A percentile compares a stretch with the other conserved stretches of the same genome.
Conservation (phyloP, 768 basidiomycete species). For the Russula virescens region DNA sequence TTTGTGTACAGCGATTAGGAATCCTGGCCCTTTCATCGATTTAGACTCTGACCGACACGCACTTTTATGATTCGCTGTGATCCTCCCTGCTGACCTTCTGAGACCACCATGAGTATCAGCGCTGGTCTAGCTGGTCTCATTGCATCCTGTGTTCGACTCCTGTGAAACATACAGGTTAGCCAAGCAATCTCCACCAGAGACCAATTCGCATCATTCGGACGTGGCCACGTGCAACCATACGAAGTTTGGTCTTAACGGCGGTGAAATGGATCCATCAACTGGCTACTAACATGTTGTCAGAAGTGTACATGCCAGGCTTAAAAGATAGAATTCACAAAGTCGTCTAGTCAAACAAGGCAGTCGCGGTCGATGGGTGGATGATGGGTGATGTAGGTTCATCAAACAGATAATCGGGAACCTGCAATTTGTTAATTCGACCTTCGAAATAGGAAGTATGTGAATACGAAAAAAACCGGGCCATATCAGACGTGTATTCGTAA, state of each 20-base stretch:
- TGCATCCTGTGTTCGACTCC: too few relatives aligned
- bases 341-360: slow-evolving; percentile 8
- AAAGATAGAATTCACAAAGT: slow-evolving; percentile 2
- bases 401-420: slow-evolving; percentile 15
- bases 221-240: background rate
- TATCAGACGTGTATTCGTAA: background rate
- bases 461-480: background rate
- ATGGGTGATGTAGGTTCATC: background rate
- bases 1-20: too few relatives aligned
- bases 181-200: too few relatives aligned
- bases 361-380: slow-evolving; percentile 4
- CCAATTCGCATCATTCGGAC: background rate
- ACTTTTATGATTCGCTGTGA: too few relatives aligned
- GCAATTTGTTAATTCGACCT: slow-evolving; percentile 1
- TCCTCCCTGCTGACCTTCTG: too few relatives aligned
- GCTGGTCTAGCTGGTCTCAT: too few relatives aligned
- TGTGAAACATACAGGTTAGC: too few relatives aligned
- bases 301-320: background rate
- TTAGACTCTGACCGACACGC: too few relatives aligned
- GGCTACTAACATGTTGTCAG: background rate
- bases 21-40: too few relatives aligned
- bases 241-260: background rate
- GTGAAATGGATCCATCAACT: background rate
- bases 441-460: background rate
- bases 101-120: too few relatives aligned